Evolutionary conservation across 1,139 yeast species (phyloP).

Genomic region (Hemisphaericaspora lyxosophila): DNA sequence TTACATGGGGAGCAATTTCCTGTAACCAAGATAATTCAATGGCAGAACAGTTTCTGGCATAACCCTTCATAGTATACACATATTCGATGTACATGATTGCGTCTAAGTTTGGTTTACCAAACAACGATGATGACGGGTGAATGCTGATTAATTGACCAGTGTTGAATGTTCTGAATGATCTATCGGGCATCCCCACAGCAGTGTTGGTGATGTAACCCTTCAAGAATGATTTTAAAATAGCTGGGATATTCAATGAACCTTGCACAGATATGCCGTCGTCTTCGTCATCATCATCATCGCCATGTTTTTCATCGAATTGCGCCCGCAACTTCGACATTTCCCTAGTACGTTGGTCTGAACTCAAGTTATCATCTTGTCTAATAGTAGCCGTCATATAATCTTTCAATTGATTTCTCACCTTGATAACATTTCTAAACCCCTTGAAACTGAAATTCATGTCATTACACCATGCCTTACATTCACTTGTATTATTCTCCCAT

Average conservation of each 20-base stretch:
- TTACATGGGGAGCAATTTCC: constrained; percentile 72
- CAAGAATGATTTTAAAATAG: constrained; percentile 72
- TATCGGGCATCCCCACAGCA: constrained; percentile 93
- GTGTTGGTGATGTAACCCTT: constrained; percentile 82
- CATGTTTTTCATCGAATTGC: constrained; percentile 26
- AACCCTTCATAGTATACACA: constrained; percentile 89
- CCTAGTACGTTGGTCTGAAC: constrained; percentile 26
- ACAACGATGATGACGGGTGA: constrained; percentile 89
- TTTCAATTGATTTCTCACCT: constrained; percentile 72
- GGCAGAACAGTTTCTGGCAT: constrained; percentile 86
- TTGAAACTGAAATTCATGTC: constrained; percentile 73
- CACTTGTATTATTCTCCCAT: constrained; percentile 29
- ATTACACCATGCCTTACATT: constrained; percentile 78
- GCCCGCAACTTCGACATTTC: constrained; percentile 26
- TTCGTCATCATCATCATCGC: constrained; percentile 24
- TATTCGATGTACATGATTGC: constrained; percentile 94
- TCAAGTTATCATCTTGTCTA: constrained; percentile 36
- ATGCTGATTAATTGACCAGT: constrained; percentile 80
- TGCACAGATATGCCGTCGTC: constrained; percentile 16
- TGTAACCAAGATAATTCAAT: constrained; percentile 84
- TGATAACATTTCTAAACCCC: constrained; percentile 75
- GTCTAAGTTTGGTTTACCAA: constrained; percentile 73
- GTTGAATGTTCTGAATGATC: constrained; percentile 82
- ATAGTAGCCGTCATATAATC: constrained; percentile 62
- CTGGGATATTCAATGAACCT: constrained; percentile 50